These are phyloP conservation scores for Apiospora koreana DNA, from an alignment of 2,329 filamentous ascomycete species.

Conservation along the genomic window DNA sequence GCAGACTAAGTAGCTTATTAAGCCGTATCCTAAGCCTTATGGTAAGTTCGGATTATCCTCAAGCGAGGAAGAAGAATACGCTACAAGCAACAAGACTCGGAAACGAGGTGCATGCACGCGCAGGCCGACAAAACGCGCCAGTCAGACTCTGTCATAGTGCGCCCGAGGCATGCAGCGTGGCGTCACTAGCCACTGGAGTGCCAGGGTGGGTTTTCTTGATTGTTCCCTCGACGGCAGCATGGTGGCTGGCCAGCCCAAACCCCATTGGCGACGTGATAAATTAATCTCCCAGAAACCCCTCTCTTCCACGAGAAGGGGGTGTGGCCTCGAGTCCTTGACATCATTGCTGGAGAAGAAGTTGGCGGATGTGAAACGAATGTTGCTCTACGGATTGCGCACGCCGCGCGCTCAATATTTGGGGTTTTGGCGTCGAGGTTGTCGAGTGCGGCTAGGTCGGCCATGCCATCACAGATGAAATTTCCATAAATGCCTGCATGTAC, in stretches of 20 bases:
- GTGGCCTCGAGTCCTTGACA: background rate
- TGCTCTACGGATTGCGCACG: background rate
- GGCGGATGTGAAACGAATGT: background rate
- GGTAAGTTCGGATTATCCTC: background rate
- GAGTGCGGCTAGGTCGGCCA: background rate
- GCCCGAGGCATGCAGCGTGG: background rate
- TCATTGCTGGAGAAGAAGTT: background rate
- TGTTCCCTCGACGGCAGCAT: no score
- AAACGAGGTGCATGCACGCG: background rate
- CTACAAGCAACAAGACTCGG: no score
- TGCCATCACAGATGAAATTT: background rate
- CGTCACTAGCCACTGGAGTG: background rate
- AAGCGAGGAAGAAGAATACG: background rate
- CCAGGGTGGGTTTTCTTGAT: background rate
- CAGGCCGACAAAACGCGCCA: background rate
- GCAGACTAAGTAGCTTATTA: background rate
- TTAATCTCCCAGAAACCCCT: background rate
- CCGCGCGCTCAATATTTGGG: no score
- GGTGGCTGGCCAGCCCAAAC: background rate
- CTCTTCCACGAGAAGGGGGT: background rate
- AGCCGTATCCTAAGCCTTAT: no score
- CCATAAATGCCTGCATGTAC: background rate
- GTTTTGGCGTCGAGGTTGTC: background rate
- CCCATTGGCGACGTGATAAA: background rate
- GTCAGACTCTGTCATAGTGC: slow-evolving; percentile 1